phyloP scores from a whole-genome alignment of 306 rosid genomes.

The Fragaria vesca region DNA sequence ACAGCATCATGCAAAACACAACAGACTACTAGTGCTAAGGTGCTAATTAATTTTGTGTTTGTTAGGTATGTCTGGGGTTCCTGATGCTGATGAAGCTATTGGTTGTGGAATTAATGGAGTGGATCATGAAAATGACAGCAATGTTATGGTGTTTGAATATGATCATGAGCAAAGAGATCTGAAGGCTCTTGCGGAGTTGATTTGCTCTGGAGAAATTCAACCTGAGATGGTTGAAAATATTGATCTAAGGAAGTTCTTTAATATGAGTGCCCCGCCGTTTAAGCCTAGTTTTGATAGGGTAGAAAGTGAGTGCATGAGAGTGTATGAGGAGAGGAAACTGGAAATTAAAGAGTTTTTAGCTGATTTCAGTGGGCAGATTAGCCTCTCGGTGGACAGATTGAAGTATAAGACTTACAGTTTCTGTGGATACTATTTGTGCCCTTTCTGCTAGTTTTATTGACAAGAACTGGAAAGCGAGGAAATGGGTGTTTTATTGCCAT shows the following conservation, averaged over 20 bases:
- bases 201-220: conserved; percentile 10
- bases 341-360: background rate
- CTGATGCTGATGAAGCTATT: background rate
- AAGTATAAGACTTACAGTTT: background rate
- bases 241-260: background rate
- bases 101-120: background rate
- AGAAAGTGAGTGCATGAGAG: conserved; percentile 12
- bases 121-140: conserved; percentile 1
- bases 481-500: conserved; percentile 13
- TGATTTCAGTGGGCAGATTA: conserved; percentile 12
- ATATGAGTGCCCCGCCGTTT: background rate
- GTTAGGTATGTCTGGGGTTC: conserved; percentile 3
- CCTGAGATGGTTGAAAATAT: background rate
- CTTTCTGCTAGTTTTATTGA: conserved; percentile 16
- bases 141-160: background rate
- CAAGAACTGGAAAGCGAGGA: conserved; percentile 11
- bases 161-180: background rate
- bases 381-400: conserved; percentile 12
- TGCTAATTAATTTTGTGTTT: background rate
- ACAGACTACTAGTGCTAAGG: background rate
- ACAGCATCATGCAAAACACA: background rate
- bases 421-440: conserved; percentile 9
- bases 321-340: background rate
- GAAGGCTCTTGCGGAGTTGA: background rate
- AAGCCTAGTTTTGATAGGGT: conserved; percentile 8